Evolutionary conservation across 2,329 filamentous ascomycete genomes (phyloP), one percentile per base, ranked within the genome.

Genomic region (Aspergillus terreus): DNA sequence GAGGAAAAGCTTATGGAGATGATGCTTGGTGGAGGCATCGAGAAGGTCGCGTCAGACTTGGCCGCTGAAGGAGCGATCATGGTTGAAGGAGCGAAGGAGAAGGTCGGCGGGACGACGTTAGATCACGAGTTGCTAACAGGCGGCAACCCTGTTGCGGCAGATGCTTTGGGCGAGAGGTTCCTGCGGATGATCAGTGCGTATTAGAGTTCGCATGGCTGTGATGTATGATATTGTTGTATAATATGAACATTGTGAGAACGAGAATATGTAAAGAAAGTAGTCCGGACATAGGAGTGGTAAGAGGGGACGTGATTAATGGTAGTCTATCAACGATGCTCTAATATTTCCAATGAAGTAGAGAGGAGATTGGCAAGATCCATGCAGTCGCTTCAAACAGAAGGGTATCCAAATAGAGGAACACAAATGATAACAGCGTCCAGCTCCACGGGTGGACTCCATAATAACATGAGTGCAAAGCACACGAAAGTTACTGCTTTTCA

Each of bases 1-100:
- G 75, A 78, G 58, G 76, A 78, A 61, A 72, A 69, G 57, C 49
- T 72, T 17, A 75, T 77, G 71, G 76, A 78, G 65, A 72, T 63
- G n/a, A 49, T 73, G 49, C 55, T 73, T 25, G 60, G 72, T 4
- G 75, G 72, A 0, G 73, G 77, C 58, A 65, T 77, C 4, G 60
- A 69, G 47, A 77, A 75, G 59, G 72, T 75, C 5, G 76, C 72
- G 56, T 63, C 64, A 4, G 60, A 56, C 6, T 53, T 78, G 49
- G 64, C 62, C 15, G 63, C 72, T 19, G 67, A 68, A 10, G 75
- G 76, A 0, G 75, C 72, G 0, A 63, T 72, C 6, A 77, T 78
- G 72, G 65, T 75, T n/a, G 69, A 73, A 50, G 72, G 73, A 2
- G 19, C 65, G 1, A 58, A 61, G 5, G 71, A 74, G 62, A 71